Evolutionary conservation across 495 filamentous ascomycete species (phyloP).

Genomic region (Physcia stellaris): DNA sequence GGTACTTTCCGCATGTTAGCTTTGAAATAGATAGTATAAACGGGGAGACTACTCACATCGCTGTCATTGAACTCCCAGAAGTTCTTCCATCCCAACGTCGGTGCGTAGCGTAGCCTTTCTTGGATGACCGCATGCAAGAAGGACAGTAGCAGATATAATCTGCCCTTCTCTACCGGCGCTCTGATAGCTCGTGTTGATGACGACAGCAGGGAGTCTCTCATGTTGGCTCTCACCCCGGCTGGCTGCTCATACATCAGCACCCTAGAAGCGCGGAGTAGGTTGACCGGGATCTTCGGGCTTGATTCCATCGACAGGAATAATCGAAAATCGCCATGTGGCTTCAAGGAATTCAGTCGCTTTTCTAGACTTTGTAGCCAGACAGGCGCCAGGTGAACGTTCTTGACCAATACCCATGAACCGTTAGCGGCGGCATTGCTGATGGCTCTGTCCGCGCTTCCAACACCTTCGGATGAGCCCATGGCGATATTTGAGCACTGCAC

Average conservation of each 20-base stretch:
- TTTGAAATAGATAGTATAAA: neutral
- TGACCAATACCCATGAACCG: slow-evolving; percentile 93
- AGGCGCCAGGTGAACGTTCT: slow-evolving; percentile 96
- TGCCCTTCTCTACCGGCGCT: slow-evolving; percentile 78
- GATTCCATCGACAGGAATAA: slow-evolving; percentile 97
- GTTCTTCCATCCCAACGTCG: slow-evolving; percentile 90
- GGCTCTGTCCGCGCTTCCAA: slow-evolving; percentile 86
- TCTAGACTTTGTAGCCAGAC: slow-evolving; percentile 94
- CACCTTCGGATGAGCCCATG: slow-evolving; percentile 94
- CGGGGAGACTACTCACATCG: slow-evolving; percentile 87
- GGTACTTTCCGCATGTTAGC: slow-evolving; percentile 48
- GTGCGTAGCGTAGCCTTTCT: slow-evolving; percentile 88
- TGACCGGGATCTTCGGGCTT: slow-evolving; percentile 93
- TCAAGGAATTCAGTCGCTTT: slow-evolving; percentile 89
- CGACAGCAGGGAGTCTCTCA: slow-evolving; percentile 91
- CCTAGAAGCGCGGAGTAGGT: slow-evolving; percentile 79
- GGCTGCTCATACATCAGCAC: slow-evolving; percentile 98
- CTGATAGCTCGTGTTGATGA: slow-evolving; percentile 64
- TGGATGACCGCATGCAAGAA: slow-evolving; percentile 96
- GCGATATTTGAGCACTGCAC: slow-evolving; percentile 88
- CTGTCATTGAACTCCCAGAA: slow-evolving; percentile 99
- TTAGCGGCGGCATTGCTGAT: slow-evolving; percentile 85
- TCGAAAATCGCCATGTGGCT: slow-evolving; percentile 86
- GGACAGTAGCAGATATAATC: slow-evolving; percentile 80
- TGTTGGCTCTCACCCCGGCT: slow-evolving; percentile 90